Percentiles rank a stretch among this genome's conserved stretches.
Evolutionary conservation across 139 green algal genomes (phyloP).

Genomic region (Chlamydomonas sp.): DNA sequence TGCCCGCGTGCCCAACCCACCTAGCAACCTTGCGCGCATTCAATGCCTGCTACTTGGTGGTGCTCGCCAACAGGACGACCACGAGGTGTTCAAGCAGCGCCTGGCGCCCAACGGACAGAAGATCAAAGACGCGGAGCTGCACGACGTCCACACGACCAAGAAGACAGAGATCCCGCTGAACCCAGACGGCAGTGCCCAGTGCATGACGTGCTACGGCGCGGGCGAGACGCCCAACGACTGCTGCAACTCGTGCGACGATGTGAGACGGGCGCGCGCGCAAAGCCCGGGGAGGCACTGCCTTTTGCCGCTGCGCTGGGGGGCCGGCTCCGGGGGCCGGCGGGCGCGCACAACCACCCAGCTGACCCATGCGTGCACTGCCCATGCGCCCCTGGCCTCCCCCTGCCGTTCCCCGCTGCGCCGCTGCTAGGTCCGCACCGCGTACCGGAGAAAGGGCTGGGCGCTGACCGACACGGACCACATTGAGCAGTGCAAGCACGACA

Average conservation of each 20-base stretch:
- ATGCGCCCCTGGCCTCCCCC: neutral
- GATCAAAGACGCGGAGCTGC: constrained; percentile 50
- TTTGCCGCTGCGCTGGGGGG: too few species aligned
- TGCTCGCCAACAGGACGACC: constrained; percentile 65
- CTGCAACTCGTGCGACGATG: constrained; percentile 92
- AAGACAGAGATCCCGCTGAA: constrained; percentile 12
- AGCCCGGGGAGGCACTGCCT: too few species aligned
- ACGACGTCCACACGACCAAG: constrained; percentile 48
- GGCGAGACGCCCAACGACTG: constrained; percentile 63
- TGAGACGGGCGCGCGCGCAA: constrained; percentile 42
- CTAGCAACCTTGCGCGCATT: too few species aligned
- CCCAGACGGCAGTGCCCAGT: constrained; percentile 31
- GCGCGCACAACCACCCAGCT: too few species aligned
- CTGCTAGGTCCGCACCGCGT: constrained; percentile 65
- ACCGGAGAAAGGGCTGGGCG: constrained; percentile 69
- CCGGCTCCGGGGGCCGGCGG: too few species aligned
- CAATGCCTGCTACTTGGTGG: neutral
- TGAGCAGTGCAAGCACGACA: constrained; percentile 80
- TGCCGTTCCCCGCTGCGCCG: neutral
- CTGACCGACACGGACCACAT: constrained; percentile 66
- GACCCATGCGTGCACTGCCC: neutral
- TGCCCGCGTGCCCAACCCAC: too few species aligned
- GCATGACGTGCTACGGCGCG: constrained; percentile 90
- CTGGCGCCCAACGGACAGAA: constrained; percentile 42
- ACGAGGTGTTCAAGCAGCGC: constrained; percentile 76